Base-by-base conservation (phyloP, 2,329 filamentous ascomycete genomes). In the Epichloe coenophiala region DNA sequence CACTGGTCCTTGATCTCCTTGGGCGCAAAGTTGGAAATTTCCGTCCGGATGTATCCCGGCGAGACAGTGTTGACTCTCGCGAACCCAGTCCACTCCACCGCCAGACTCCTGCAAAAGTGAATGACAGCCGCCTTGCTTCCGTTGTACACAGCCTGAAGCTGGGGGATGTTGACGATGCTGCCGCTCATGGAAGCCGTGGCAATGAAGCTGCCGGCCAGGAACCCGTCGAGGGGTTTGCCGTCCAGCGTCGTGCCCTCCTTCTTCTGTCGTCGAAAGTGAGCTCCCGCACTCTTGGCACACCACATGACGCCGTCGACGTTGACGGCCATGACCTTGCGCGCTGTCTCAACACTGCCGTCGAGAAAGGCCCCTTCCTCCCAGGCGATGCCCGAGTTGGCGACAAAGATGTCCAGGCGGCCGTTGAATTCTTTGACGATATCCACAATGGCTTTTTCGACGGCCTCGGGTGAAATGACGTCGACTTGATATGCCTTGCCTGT, bases 251-350 rank as follows among this genome's bases (percentile, higher is more conserved):
- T 83, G 21, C 80, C 77, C 61, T 87, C 80, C 53, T 76, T 69
- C 70, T 83, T 83, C 64, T 89, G 84, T 31, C 82, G 72, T 45
- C 81, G 71, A 72, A 83, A 91, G 64, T 87, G 79, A 47, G 73
- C 69, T 7, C 81, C 86, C 0, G 84, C 85, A 0, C 79, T 81
- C 59, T 77, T 77, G 38, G 85, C 86, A 61, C 81, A 87, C 74
- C 86, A 91, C 68, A 85, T 88, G 39, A 84, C 84, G 47, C 84
- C 83, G 63, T 88, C 84, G 12, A 91, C 67, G 64, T 93, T 86
- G 47, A 84, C 83, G 45, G 73, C 69, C 57, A 88, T 73, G 39
- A 91, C 82, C 54, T 80, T 76, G 47, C 74, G 74, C 68, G 86
- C 86, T 59, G 80, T 77, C 17, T 80, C 75, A 17, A 82, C 61